Base-by-base conservation (phyloP, 352 stramenopile genomes). In the Phytophthora brassicae region DNA sequence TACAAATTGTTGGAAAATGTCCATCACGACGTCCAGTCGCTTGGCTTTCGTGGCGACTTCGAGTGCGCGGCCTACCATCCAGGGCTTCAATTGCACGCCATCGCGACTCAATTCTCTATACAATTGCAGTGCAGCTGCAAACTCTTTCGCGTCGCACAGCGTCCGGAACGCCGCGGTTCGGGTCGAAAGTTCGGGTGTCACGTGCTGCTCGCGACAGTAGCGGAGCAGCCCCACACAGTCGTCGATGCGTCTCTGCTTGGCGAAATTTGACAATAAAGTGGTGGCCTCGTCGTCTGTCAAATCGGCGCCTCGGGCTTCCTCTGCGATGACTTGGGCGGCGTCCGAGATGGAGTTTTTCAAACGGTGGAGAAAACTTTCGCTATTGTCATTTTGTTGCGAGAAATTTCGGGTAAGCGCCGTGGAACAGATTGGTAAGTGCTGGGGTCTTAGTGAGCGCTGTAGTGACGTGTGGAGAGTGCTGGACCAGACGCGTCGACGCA, bases 21-120 rank as follows among this genome's bases (percentile, higher is more conserved):
- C 23, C 17, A 13, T 19, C 24, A 49, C 24, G 3, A 9, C 23
- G 29, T 63, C 33, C 13, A 35, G 14, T 44, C 35, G 33, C 26
- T 56, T 43, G 23, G 56, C 29, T 23, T 57, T 56, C 12, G 17
- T 48, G 24, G 56, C 56, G 4, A 35, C 56, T 14, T 49, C 23
- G 16, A 63, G 46, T 26, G 56, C 56, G 5, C 45, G 16, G 6
- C 45, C 56, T 12, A 50, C 35, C 35, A 63, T 63, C 55, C 55
- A 63, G 33, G 56, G 56, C 45, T 49, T 57, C 56, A 63, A 38
- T 5, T 57, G n/a, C 2, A 35, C 24, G 33, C 20, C 22, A 13
- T 62, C 43, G 20, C 20, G 43, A 9, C 22, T 38, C 36, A 57
- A 28, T 26, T 41, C 43, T 3, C 23, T 28, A 13, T 29, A 47